Base-by-base conservation (phyloP, 2,329 filamentous ascomycete genomes). In the Fusarium poae region DNA sequence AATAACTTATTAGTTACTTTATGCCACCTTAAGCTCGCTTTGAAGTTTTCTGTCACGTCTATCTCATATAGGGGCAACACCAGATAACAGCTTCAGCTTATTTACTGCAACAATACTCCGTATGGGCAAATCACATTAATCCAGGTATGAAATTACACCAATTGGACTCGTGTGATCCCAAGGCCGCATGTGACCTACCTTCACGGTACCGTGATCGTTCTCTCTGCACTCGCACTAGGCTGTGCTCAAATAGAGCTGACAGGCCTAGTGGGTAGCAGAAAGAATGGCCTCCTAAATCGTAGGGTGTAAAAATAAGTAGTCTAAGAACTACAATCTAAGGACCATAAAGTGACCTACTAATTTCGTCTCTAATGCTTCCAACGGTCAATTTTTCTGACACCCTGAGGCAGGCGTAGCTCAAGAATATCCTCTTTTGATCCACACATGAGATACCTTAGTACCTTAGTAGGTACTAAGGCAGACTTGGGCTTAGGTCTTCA, bases 141-240 rank as follows among this genome's bases (percentile, higher is more conserved):
- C 49, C 53, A 49, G 23, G 27, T 45, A 37, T 37, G 9, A 16
- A 40, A 46, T 27, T 27, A 34, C 57, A 32, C 59, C 42, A 65
- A 54, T 18, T 40, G 45, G 42, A 48, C 66, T 51, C 44, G 50
- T 55, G 62, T 57, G 48, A 25, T 42, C 34, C 27, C 21, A 50
- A 42, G 48, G 61, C 50, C 42, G 50, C 64, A 57, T 70, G 63
- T 70, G 68, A 65, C 61, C 55, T 65, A 54, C 57, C 51, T 20
- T 46, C 30, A 59, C 51, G 44, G 34, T 39, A 40, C 55, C 39
- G 57, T 57, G 40, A 52, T 60, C 43, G n/a, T 23, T 65, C 59
- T 50, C 55, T 60, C 61, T 57, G 51, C 59, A 57, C 54, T 46
- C 55, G 34, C 34, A 50, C 42, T 52, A 67, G 65, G 65, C 56